Evolutionary conservation across 2,329 filamentous ascomycete genomes (phyloP).

Genomic region (Diaporthe helianthi): DNA sequence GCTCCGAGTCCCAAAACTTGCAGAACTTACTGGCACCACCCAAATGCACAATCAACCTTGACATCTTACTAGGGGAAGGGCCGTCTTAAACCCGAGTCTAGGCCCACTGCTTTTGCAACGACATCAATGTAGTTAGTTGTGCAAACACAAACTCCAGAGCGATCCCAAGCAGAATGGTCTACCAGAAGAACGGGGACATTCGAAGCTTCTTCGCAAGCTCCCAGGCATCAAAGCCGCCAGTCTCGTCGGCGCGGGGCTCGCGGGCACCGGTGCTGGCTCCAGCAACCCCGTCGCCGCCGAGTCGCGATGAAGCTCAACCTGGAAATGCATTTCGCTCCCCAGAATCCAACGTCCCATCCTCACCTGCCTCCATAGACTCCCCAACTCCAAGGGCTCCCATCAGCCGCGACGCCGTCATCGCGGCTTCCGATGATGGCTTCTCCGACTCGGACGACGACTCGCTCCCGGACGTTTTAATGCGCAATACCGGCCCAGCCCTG

Average conservation of each 20-base stretch:
- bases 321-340: background rate
- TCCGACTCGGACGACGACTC: slow-evolving; percentile 68
- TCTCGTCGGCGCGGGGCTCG: slow-evolving; percentile 1
- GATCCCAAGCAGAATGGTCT: background rate
- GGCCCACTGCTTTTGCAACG: background rate
- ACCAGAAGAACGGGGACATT: slow-evolving; percentile 43
- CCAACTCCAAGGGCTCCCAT: slow-evolving; percentile 40
- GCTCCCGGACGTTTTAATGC: slow-evolving; percentile 56
- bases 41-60: background rate
- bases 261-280: background rate
- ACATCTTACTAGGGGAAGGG: background rate
- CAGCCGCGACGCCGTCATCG: slow-evolving; percentile 65
- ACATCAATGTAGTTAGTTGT: background rate
- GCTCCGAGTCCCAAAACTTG: too few relatives aligned
- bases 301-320: background rate
- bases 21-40: background rate
- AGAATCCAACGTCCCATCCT: slow-evolving; percentile 26
- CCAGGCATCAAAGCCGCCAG: slow-evolving; percentile 28
- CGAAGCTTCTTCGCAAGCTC: slow-evolving; percentile 47
- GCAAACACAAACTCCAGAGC: slow-evolving; percentile 4
- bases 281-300: background rate
- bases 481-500: slow-evolving; percentile 35
- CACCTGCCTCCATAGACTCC: slow-evolving; percentile 37
- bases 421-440: slow-evolving; percentile 76
- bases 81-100: background rate